Evolutionary conservation across 352 stramenopile species (phyloP), one percentile per base, ranked within the genome.

Genomic region (Pelagophyceae sp.): DNA sequence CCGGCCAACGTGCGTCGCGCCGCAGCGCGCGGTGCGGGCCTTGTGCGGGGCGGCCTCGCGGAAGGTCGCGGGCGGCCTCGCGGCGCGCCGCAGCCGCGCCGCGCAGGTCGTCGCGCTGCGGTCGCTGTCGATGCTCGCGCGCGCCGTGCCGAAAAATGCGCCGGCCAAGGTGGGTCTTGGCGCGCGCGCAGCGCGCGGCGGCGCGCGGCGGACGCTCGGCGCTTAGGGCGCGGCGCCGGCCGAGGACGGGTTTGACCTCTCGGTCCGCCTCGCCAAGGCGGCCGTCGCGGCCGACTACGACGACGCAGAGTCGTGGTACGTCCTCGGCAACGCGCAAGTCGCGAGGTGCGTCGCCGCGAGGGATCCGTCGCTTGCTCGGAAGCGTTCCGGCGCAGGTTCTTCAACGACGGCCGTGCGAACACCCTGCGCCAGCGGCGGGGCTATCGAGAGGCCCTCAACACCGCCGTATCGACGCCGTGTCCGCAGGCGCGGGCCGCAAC

Each of bases 281-380:
- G 78, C 78, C 3, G 31, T 79, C 29, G 63, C 35, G 37, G 35
- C 75, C 1, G 78, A 80, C 64, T 19, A 72, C 17, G 61, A 51
- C 32, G 78, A 81, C 38, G 74, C 58, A 32, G 78, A 81, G 76
- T 80, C 75, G 19, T 81, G 78, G 78, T 81, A 80, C 71, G 64
- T 79, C 25, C 54, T 81, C n/a, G 78, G 74, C 19, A 81, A 80
- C 38, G 58, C 78, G n/a, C 77, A 72, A 45, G 38, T 81, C 32
- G 33, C 54, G 32, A 1, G 45, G 23, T 81, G 71, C 63, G 79
- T 81, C 54, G 23, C 64, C 2, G n/a, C n/a, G n/a, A n/a, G n/a
- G n/a, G n/a, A n/a, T n/a, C n/a, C n/a, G n/a, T n/a, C n/a, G n/a
- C n/a, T n/a, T n/a, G n/a, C n/a, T n/a, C n/a, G n/a, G n/a, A n/a